Conservation (phyloP, 306 rosid species). For the Medicago truncatula region DNA sequence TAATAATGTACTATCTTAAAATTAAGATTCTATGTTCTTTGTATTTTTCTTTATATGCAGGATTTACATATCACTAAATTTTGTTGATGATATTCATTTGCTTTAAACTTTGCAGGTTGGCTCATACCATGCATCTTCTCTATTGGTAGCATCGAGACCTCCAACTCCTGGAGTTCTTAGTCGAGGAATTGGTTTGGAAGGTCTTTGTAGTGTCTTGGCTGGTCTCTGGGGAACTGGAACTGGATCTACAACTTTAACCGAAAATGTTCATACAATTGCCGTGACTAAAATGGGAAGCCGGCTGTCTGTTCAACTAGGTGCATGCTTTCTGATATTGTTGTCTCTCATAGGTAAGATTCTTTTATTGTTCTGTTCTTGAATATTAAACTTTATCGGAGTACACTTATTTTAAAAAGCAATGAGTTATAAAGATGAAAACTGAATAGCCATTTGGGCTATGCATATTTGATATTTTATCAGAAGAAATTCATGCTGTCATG, state of each 20-base stretch:
- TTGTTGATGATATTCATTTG: conserved; percentile 44
- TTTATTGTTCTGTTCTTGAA: conserved; percentile 26
- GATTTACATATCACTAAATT: conserved; percentile 31
- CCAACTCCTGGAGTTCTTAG: conserved; percentile 95
- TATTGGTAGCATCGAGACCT: conserved; percentile 96
- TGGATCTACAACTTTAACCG: conserved; percentile 89
- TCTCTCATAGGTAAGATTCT: conserved; percentile 85
- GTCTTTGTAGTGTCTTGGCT: conserved; percentile 90
- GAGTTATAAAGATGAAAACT: conserved; percentile 22
- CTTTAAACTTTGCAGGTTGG: conserved; percentile 74
- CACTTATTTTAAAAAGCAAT: conserved; percentile 13
- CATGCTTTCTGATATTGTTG: conserved; percentile 75
- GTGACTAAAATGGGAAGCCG: conserved; percentile 99
- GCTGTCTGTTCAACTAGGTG: conserved; percentile 92
- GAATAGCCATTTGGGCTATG: conserved; percentile 5
- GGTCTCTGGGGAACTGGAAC: conserved; percentile 99
- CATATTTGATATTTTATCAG: conserved; percentile 10
- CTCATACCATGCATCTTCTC: conserved; percentile 93
- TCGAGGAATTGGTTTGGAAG: conserved; percentile 97
- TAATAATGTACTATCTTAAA: conserved; percentile 30
- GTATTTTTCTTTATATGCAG: conserved; percentile 23
- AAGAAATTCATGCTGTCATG: conserved; percentile 19
- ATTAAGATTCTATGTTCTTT: conserved; percentile 9
- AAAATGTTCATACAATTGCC: conserved; percentile 96
- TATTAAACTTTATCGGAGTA: background rate